phyloP scores from a whole-genome alignment of 202 grass and related monocot species.

The Dendrocalamus latiflorus region DNA sequence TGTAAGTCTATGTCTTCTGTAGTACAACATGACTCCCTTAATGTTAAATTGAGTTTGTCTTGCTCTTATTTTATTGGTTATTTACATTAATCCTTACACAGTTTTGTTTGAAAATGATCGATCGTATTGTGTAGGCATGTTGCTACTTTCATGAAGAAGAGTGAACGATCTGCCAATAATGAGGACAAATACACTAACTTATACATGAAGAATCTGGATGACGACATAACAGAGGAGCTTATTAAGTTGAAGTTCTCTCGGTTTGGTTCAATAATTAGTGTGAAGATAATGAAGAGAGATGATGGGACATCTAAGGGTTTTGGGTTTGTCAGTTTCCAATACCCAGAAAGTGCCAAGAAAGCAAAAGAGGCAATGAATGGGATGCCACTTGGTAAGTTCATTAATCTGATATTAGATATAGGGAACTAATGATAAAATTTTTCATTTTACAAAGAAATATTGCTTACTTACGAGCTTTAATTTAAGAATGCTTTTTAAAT shows the following conservation, averaged over 20 bases:
- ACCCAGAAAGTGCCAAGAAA: slow-evolving; percentile 57
- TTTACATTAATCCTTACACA: neutral
- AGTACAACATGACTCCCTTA: neutral
- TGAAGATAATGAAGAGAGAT: slow-evolving; percentile 67
- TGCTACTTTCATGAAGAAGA: slow-evolving; percentile 64
- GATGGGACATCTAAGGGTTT: slow-evolving; percentile 72
- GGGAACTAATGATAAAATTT: neutral
- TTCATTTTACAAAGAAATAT: neutral
- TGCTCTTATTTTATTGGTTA: neutral
- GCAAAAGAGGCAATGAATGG: slow-evolving; percentile 75
- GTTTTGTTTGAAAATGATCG: neutral
- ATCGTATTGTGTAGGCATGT: slow-evolving; percentile 46
- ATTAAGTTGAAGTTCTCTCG: slow-evolving; percentile 75
- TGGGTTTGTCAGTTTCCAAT: slow-evolving; percentile 79
- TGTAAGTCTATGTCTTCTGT: slow-evolving; percentile 41
- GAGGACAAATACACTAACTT: slow-evolving; percentile 77
- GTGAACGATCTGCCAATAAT: slow-evolving; percentile 39
- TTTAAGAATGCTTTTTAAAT: neutral
- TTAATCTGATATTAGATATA: neutral
- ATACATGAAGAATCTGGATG: slow-evolving; percentile 86
- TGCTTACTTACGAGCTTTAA: neutral
- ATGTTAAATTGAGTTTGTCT: neutral
- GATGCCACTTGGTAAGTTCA: slow-evolving; percentile 55
- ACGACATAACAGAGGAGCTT: slow-evolving; percentile 85
- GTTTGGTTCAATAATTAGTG: slow-evolving; percentile 52